phyloP scores from a whole-genome alignment of 108 stramenopile genomes.

The Cyclotella baltica region DNA sequence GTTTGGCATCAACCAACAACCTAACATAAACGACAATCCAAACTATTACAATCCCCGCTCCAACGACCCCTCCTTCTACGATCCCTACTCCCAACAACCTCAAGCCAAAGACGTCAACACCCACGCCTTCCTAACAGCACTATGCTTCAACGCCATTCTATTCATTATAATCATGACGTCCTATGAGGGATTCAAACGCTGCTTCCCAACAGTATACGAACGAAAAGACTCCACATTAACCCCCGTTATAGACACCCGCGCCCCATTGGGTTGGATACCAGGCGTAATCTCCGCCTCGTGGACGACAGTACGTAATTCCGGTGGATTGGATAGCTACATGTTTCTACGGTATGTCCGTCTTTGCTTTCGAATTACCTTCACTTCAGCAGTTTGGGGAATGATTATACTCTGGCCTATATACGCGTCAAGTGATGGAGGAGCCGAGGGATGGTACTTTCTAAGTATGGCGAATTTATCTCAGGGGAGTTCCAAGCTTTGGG shows the following conservation, averaged over 20 bases:
- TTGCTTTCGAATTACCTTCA: conserved; percentile 62
- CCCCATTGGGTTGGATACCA: conserved; percentile 76
- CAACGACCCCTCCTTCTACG: background rate
- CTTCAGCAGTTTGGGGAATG: conserved; percentile 64
- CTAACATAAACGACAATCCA: conserved; percentile 3
- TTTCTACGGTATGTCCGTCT: conserved; percentile 69
- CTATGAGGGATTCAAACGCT: conserved; percentile 76
- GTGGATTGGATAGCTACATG: conserved; percentile 76
- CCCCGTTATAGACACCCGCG: conserved; percentile 19
- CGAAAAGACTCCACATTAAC: conserved; percentile 28
- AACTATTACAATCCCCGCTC: background rate
- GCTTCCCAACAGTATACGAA: conserved; percentile 77
- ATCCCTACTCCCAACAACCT: background rate
- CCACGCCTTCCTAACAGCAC: conserved; percentile 73
- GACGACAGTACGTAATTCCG: conserved; percentile 66
- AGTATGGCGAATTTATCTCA: conserved; percentile 65
- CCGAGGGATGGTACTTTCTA: conserved; percentile 61
- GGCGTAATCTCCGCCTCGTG: conserved; percentile 75
- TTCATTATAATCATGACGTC: conserved; percentile 69
- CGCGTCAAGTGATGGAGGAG: conserved; percentile 51
- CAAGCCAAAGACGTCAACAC: conserved; percentile 75
- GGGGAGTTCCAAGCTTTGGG: conserved; percentile 51
- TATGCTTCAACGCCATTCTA: conserved; percentile 70
- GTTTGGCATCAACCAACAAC: conserved; percentile 40
- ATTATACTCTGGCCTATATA: conserved; percentile 65